Percentiles rank a stretch among this genome's conserved stretches.
Evolutionary conservation across 192 early-diverging fungal genomes (phyloP).

Genomic region (Umbelopsis isabellina): DNA sequence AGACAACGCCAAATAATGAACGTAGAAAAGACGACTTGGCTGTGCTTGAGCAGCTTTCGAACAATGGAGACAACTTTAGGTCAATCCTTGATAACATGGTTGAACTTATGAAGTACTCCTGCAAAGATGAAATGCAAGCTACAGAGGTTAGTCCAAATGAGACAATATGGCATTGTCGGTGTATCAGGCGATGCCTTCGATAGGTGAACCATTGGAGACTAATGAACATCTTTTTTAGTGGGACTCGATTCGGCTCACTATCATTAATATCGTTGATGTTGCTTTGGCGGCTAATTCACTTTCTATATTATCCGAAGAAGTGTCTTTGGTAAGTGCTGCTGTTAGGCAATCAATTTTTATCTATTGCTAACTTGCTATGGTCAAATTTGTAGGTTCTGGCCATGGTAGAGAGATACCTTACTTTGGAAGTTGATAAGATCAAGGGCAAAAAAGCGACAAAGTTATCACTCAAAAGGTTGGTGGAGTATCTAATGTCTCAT

Average conservation of each 20-base stretch:
- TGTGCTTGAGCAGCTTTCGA: background rate
- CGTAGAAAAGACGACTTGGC: background rate
- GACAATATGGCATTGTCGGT: too few relatives aligned
- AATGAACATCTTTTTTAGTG: background rate
- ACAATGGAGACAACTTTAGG: constrained; percentile 3
- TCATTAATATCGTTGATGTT: constrained; percentile 7
- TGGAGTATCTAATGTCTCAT: background rate
- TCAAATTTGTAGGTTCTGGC: background rate
- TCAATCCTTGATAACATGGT: constrained; percentile 8
- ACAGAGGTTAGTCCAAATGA: background rate
- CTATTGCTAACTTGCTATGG: background rate
- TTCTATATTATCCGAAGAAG: background rate
- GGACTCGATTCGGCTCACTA: background rate
- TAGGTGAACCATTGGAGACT: background rate
- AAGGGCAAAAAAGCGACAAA: background rate
- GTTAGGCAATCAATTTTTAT: background rate
- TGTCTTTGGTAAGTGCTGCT: background rate
- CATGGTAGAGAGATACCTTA: background rate
- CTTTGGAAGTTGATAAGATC: background rate
- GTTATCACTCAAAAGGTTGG: background rate
- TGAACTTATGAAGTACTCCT: background rate
- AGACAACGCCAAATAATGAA: background rate
- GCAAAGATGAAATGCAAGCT: background rate
- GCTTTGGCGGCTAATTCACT: background rate
- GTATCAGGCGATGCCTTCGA: too few relatives aligned